A percentile compares a stretch with the other conserved stretches of the same genome.
These are phyloP conservation scores for Coemansia sp. DNA, from an alignment of 192 early-diverging fungal species.

Conservation along the genomic window DNA sequence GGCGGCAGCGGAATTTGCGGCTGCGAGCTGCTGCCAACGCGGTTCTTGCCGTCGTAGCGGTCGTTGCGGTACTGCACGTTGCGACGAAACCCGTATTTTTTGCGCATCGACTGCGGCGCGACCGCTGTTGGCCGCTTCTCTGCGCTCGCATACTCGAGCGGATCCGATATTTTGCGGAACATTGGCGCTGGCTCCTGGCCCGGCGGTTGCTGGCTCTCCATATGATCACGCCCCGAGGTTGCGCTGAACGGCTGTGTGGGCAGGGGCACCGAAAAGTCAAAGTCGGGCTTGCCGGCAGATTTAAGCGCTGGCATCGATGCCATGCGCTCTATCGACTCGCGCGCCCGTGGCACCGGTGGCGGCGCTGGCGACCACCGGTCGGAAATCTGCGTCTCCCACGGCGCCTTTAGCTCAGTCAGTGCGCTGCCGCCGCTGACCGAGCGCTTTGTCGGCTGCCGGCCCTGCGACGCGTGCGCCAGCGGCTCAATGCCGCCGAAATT, in stretches of 20 bases:
- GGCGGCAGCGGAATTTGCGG: constrained; percentile 21
- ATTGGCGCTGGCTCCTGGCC: constrained; percentile 8
- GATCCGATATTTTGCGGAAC: constrained; percentile 45
- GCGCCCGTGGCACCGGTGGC: constrained; percentile 11
- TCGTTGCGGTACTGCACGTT: constrained; percentile 44
- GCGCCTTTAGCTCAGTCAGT: constrained; percentile 13
- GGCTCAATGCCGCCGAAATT: constrained; percentile 15
- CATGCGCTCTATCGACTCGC: constrained; percentile 51
- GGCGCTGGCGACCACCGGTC: constrained; percentile 11
- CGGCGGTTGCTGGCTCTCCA: neutral
- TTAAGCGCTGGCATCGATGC: constrained; percentile 44
- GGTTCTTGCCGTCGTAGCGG: constrained; percentile 9
- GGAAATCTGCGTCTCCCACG: constrained; percentile 16
- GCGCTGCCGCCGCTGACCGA: constrained; percentile 34
- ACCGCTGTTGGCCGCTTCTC: constrained; percentile 34
- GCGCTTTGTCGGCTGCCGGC: constrained; percentile 22
- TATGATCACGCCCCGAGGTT: neutral
- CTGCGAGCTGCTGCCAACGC: constrained; percentile 9
- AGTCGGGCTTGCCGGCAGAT: constrained; percentile 13
- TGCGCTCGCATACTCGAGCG: constrained; percentile 36
- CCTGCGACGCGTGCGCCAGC: constrained; percentile 3
- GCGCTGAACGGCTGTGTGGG: constrained; percentile 19
- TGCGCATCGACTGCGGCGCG: constrained; percentile 33
- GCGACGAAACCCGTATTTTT: constrained; percentile 42
- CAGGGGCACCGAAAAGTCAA: constrained; percentile 30